Evolutionary conservation across 305 asterid species (phyloP), one percentile per base, ranked within the genome.

Genomic region (Petunia hybrid): DNA sequence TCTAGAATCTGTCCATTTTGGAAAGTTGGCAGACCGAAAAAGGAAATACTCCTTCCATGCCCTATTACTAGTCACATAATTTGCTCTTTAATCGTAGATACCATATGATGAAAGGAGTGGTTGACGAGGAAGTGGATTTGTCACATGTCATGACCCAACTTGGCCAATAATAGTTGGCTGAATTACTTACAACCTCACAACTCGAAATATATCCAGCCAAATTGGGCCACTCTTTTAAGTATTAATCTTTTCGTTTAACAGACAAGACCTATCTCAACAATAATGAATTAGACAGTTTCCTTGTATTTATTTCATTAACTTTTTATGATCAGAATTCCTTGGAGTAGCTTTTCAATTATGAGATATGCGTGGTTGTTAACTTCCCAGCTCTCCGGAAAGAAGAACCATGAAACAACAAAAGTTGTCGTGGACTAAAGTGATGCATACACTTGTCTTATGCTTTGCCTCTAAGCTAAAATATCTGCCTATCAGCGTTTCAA

Each of bases 371-470:
- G 31, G 31, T 22, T 22, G 31, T 22, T 22, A 22, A 22, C 42
- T 57, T 46, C 60, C 48, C 13, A 69, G 1, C n/a, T 39, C 6
- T 77, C 48, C 79, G 8, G 8, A 70, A 79, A 59, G 78, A 78
- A n/a, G 36, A 51, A 79, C 78, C 85, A 42, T 10, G 35, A 2
- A 3, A 78, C 6, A 79, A 77, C 83, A 45, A 61, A 14, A 5
- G 0, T 42, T 45, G 80, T 55, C 82, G 89, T 82, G 85, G 88
- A 43, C 68, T 3, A 7, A 82, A 83, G 55, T 43, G 0, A 5
- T 2, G 69, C 89, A 86, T 81, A 77, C 88, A 86, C 86, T 81
- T 86, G 53, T 67, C 53, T 0, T 0, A 0, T 12, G 0, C 67
- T 69, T 84, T 62, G 84, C 1, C 5, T 14, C 12, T 36, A 4